Evolutionary conservation across 2,329 filamentous ascomycete genomes (phyloP), one percentile per base, ranked within the genome.

Genomic region (Rutstroemia sp.): DNA sequence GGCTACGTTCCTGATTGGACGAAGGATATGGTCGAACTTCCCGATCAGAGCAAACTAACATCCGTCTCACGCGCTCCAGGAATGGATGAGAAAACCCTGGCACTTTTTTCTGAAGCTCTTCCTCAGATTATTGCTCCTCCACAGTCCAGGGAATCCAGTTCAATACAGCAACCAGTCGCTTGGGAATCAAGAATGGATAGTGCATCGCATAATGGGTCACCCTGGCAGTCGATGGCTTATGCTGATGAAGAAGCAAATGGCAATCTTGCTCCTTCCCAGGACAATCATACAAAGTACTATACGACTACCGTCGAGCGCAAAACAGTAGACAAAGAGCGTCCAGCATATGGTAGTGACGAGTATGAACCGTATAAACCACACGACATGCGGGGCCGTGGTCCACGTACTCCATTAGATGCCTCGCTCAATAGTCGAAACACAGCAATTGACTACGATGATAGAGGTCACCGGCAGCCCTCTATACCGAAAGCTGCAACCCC

Each of bases 11-110:
- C 67, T 44, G 77, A 85, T 63, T 86, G 82, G 82, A 79, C 77
- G 58, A 74, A 73, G 39, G 76, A 83, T 57, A 83, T 86, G 80
- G 76, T 86, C 52, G 76, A 80, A 61, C 71, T 85, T 45, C 82
- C 82, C 1, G 77, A 79, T 60, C 70, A 73, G 30, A 70, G 73
- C 19, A 69, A 75, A 54, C 74, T 84, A 44, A 71, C 69, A 21
- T 73, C 74, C 23, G 69, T 84, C 23, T 71, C 77, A 18, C 72
- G 75, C 56, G 74, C 76, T 37, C 75, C 73, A 8, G 80, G 80
- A 12, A 82, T 84, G 75, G 77, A 82, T 63, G 76, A 79, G 42
- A 70, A 75, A 47, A 83, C 82, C 66, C 69, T 81, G 10, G 72
- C 71, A 38, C 70, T 80, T 42, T 73, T 82, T 57, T 73, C 73